Evolutionary conservation across 1,284 basidiomycete species (phyloP), one percentile per base, ranked within the genome.

Genomic region (Uromyces viciae-fabae): DNA sequence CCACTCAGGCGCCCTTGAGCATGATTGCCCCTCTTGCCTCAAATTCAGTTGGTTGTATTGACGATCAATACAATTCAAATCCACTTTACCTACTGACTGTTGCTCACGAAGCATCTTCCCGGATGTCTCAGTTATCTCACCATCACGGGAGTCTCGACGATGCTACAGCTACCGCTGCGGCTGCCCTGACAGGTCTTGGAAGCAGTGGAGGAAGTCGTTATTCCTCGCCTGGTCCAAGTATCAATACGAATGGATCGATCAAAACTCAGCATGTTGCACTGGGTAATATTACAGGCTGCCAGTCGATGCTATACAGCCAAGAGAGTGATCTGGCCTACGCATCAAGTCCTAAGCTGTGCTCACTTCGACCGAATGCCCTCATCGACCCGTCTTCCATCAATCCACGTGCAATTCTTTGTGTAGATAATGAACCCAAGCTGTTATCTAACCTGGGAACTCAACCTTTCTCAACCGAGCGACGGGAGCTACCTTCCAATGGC

Each of bases 321-420:
- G 52, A 31, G 33, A 52, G 52, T 1, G 19, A 1, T 58, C 46
- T 43, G 4, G 43, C 52, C 25, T 72, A 33, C 46, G 17, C 19
- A 9, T 40, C 66, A 14, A 56, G 54, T 62, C 77, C 54, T 9
- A 71, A 49, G n/a, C 36, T 71, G 36, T n/a, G 46, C 42, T 66
- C 75, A 19, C 73, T 62, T 43, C 58, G 56, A 0, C 54, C 40
- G 22, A 58, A 58, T 43, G 82, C 82, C 43, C 82, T 85, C 69
- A 83, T 85, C 5, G 85, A 86, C 49, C 83, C 85, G 7, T 82
- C 85, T 66, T 85, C 85, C 83, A 84, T 58, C 82, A 84, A 9
- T 84, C 84, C 60, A n/a, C 17, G 42, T 54, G 28, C 54, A 4
- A 38, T 68, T 28, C 75, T 77, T n/a, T 38, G 60, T 56, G 15